phyloP scores from a whole-genome alignment of 495 filamentous ascomycete genomes.

The Aspergillus affinis region DNA sequence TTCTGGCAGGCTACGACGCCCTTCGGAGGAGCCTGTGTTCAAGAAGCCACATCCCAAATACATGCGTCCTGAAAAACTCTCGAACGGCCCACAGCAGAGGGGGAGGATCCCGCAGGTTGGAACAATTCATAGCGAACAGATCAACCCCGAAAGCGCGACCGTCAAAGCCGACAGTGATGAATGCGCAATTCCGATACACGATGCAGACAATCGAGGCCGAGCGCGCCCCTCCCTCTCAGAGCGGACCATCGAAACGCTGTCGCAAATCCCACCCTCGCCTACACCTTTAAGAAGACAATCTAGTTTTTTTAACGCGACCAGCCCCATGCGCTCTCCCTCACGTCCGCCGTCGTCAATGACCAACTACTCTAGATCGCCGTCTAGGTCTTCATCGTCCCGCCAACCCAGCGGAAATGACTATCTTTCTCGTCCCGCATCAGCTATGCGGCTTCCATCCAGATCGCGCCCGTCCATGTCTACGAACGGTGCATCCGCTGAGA shows the following conservation, averaged over 20 bases:
- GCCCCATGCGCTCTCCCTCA: constrained; percentile 55
- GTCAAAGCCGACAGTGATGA: constrained; percentile 10
- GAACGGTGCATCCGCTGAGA: constrained; percentile 18
- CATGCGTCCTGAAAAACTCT: constrained; percentile 26
- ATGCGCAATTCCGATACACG: constrained; percentile 3
- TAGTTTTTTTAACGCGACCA: constrained; percentile 60
- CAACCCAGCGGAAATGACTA: constrained; percentile 31
- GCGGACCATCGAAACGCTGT: constrained; percentile 65
- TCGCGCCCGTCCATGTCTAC: constrained; percentile 25
- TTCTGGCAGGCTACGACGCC: constrained; percentile 35
- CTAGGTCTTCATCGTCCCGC: constrained; percentile 39
- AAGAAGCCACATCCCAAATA: constrained; percentile 36
- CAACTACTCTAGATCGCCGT: constrained; percentile 50
- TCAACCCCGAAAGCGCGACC: constrained; percentile 13
- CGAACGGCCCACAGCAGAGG: constrained; percentile 14
- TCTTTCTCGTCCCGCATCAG: constrained; percentile 27
- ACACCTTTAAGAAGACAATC: constrained; percentile 51
- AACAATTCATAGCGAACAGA: constrained; percentile 19
- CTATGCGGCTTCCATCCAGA: constrained; percentile 34
- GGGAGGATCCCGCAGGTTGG: constrained; percentile 20
- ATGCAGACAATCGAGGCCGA: constrained; percentile 35
- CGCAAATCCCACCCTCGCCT: constrained; percentile 64
- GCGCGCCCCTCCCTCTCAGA: constrained; percentile 61
- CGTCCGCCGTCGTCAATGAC: constrained; percentile 55
- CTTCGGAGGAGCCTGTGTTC: constrained; percentile 42